Conservation (phyloP, 805 yeast genomes). For the Hermanozyma aechmeae region DNA sequence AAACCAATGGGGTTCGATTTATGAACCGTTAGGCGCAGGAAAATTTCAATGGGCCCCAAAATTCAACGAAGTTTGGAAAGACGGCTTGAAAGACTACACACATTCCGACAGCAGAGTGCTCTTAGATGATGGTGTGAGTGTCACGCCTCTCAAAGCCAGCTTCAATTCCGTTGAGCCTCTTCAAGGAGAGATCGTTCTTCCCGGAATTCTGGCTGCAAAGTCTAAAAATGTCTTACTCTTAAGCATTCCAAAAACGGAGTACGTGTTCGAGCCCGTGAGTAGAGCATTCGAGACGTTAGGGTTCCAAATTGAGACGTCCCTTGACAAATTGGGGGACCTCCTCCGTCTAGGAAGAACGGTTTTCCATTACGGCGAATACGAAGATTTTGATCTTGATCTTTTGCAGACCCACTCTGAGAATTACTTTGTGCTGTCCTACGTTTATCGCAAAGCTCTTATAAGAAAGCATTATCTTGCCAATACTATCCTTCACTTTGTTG, state of each 20-base stretch:
- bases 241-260: slow-evolving; percentile 28
- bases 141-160: slow-evolving; percentile 53
- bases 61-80: slow-evolving; percentile 55
- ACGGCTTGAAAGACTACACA: slow-evolving; percentile 28
- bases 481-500: slow-evolving; percentile 64
- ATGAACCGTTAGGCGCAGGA: slow-evolving; percentile 22
- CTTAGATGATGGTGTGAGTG: slow-evolving; percentile 50
- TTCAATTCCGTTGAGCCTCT: slow-evolving; percentile 46
- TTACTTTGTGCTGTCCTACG: slow-evolving; percentile 70
- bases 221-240: slow-evolving; percentile 16
- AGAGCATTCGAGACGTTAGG: slow-evolving; percentile 23
- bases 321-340: too few relatives aligned
- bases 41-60: slow-evolving; percentile 78
- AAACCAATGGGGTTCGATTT: slow-evolving; percentile 72
- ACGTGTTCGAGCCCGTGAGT: slow-evolving; percentile 34
- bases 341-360: slow-evolving; percentile 16
- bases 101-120: slow-evolving; percentile 68
- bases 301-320: slow-evolving; percentile 17
- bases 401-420: slow-evolving; percentile 30
- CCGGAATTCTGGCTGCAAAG: slow-evolving; percentile 3
- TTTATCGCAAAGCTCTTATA: slow-evolving; percentile 83
- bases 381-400: slow-evolving; percentile 71
- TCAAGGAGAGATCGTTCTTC: slow-evolving; percentile 49
- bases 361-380: slow-evolving; percentile 86
- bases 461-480: slow-evolving; percentile 86